Base-by-base conservation (phyloP, 2,329 filamentous ascomycete species). In the Phialocephala subalpina region DNA sequence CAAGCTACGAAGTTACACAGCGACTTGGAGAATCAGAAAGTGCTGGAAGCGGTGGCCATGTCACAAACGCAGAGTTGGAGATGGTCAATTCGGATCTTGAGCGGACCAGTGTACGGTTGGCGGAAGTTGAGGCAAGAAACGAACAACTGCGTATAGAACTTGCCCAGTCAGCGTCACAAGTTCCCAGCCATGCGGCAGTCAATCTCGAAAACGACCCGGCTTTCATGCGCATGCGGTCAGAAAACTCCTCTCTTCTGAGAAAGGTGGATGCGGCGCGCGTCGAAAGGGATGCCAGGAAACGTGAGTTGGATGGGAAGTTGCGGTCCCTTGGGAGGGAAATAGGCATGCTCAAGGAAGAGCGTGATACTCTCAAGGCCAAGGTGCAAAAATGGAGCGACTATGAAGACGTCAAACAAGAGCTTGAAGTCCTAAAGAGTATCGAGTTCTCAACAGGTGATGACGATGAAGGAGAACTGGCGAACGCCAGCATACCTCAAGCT, bases 401-500 rank as follows among this genome's bases (percentile, higher is more conserved):
- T 77, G 94, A 98, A 38, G 95, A 98, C 66, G 88, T 99, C 57
- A 97, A 96, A 80, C 92, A 97, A 70, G 97, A 99, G 79, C 85
- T 99, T 2, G 95, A 98, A 74, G 94, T 98, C 67, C 87, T 99
- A 67, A 97, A 97, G 86, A 97, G 95, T 72, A 97, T 99, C 73
- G 96, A 99, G 77, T 97, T 99, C 74, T 92, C 95, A 1, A 95
- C 93, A 0, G 94, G 93, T 8, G 92, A 95, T 68, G 94, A 97
- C 67, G 92, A 94, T 56, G 89, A 91, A 9, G 75, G 79, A 35
- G 81, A 81, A 45, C 72, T 78, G 33, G 70, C 78, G 2, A 81
- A 82, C 29, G 74, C 77, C 5, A 73, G 36, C 70, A 45, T 69
- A 14, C 71, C 65, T 18, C 52, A 64, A 22, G 14, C 65, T 67